A percentile compares a stretch with the other conserved stretches of the same genome.
Evolutionary conservation across 306 rosid species (phyloP).

Genomic region (Vicia villosa): DNA sequence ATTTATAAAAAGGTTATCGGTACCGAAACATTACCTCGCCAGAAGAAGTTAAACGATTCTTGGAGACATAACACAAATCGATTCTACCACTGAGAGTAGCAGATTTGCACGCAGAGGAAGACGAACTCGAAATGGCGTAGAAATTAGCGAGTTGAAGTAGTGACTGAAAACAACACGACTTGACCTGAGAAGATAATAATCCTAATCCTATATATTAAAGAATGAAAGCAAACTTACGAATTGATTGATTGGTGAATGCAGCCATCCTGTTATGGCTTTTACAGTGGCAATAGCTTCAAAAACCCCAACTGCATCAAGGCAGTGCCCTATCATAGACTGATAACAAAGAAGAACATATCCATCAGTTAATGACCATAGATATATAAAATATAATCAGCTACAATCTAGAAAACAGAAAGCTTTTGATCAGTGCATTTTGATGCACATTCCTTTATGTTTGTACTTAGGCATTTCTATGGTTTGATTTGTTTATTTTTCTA

Average conservation of each 20-base stretch:
- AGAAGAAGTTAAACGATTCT: constrained; percentile 46
- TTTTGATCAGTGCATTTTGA: too few species aligned
- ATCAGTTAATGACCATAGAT: constrained; percentile 32
- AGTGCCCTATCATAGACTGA: constrained; percentile 98
- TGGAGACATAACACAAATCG: constrained; percentile 64
- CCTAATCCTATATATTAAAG: not conserved
- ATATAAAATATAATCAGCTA: constrained; percentile 28
- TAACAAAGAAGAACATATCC: constrained; percentile 23
- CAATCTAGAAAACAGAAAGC: constrained; percentile 21
- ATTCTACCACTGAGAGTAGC: too few species aligned
- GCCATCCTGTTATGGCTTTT: constrained; percentile 96
- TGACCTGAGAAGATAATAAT: not conserved
- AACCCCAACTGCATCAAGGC: constrained; percentile 98
- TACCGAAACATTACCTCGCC: constrained; percentile 48
- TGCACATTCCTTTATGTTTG: too few species aligned
- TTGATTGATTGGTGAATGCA: constrained; percentile 95
- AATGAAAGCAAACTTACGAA: constrained; percentile 64
- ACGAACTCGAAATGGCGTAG: too few species aligned
- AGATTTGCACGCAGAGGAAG: constrained; percentile 39
- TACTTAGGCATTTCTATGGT: too few species aligned
- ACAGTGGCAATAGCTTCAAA: constrained; percentile 98
- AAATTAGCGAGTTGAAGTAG: constrained; percentile 76
- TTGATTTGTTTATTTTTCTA: too few species aligned
- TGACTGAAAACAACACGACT: constrained; percentile 42
- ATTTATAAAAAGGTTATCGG: not conserved